A percentile compares a stretch with the other conserved stretches of the same genome.
These are phyloP conservation scores for Dactylonectria macrodidyma DNA, from an alignment of 2,329 filamentous ascomycete genomes.

Conservation along the genomic window DNA sequence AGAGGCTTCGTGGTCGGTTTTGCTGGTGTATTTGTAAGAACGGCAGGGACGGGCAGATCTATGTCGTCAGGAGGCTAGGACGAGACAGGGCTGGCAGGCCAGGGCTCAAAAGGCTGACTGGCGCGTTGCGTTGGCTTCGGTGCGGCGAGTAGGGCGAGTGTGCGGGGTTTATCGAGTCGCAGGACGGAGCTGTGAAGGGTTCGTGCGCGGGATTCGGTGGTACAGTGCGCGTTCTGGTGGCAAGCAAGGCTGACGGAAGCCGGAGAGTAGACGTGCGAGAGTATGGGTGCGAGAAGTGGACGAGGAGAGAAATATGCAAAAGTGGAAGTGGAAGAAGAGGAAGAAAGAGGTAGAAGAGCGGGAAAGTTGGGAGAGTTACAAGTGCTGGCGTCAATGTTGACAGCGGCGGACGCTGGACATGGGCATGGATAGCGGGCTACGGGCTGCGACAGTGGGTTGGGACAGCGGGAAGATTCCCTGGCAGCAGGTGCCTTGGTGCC, in stretches of 20 bases:
- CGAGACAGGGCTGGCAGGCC: constrained; percentile 20
- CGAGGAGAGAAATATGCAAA: constrained; percentile 20
- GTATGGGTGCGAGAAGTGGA: constrained; percentile 24
- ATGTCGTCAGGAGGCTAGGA: constrained; percentile 22
- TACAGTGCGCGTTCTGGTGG: constrained; percentile 18
- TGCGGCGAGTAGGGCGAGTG: constrained; percentile 26
- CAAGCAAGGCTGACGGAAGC: constrained; percentile 23
- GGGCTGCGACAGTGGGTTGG: not conserved
- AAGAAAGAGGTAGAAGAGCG: constrained; percentile 15
- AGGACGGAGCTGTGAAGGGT: constrained; percentile 25
- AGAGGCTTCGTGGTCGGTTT: not conserved
- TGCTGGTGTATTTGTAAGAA: constrained; percentile 17
- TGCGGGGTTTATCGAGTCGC: constrained; percentile 34
- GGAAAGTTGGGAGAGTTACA: constrained; percentile 41
- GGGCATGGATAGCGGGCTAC: constrained; percentile 8
- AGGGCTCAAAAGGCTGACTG: constrained; percentile 8
- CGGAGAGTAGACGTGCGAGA: constrained; percentile 24
- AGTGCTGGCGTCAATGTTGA: constrained; percentile 10
- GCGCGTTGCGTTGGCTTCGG: not conserved
- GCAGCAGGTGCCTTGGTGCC: not conserved
- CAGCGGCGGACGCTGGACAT: constrained; percentile 10
- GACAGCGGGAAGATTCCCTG: constrained; percentile 19
- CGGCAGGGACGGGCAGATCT: constrained; percentile 16
- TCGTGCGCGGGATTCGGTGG: constrained; percentile 28
- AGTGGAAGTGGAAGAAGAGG: constrained; percentile 36